Base-by-base conservation (phyloP, 306 rosid genomes). In the Hylodesmum podocarpum region DNA sequence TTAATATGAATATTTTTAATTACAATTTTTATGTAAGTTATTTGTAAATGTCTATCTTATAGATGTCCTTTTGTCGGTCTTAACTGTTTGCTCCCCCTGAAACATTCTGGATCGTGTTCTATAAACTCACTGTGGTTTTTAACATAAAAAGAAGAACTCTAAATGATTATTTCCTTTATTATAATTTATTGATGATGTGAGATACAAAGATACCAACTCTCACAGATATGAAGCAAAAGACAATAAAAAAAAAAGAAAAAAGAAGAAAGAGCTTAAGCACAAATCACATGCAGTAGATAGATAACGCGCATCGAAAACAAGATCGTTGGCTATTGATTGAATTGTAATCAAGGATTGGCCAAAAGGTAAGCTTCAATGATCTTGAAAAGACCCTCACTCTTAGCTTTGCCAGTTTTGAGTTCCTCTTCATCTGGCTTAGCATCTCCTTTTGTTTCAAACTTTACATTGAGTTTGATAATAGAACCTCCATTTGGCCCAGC, bases 351-450 rank as follows among this genome's bases (percentile, higher is more conserved):
- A 21, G 82, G 84, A 73, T 80, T 53, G 12, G 82, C 84, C 80
- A 80, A 57, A 73, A 84, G 70, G n/a, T 80, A 84, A 14, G 41
- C 80, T 27, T 84, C 87, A n/a, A 84, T 50, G 74, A 82, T 84
- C 77, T 76, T 84, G 77, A 84, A 84, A 28, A 84, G 82, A 6
- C 64, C 76, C 28, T 84, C 87, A 1, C 80, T 76, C 73, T 51
- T 84, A 8, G 77, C 77, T 21, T 84, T 84, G 1, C 82, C 84
- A 21, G 3, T 46, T 36, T 80, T 65, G 65, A 76, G n/a, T 0
- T 54, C 33, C 1, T 54, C 33, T 54, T 54, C 33, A 0, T 22
- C 5, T n/a, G 62, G 62, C 5, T 12, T 15, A 4, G 64, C 64
- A 57, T 57, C 64, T 25, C 37, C 64, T 57, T 57, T 57, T 3